Percentiles rank a stretch among this genome's conserved stretches.
phyloP scores from a whole-genome alignment of 176 grass and related monocot species.

The Carex pumila region DNA sequence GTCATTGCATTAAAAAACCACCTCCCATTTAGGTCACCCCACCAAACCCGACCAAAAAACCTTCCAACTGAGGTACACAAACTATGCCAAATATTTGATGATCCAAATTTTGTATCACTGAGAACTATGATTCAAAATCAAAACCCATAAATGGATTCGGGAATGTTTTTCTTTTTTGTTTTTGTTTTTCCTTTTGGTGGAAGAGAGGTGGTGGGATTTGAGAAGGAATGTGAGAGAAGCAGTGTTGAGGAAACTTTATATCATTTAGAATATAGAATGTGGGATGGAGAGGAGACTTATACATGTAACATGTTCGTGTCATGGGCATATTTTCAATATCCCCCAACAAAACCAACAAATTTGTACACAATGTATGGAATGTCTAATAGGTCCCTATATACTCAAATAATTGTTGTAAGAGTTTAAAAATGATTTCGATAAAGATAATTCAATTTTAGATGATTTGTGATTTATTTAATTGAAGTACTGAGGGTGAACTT shows the following conservation, averaged over 20 bases:
- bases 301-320: conserved; percentile 10
- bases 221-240: conserved; percentile 12
- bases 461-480: background rate
- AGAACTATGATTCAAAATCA: background rate
- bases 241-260: background rate
- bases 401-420: background rate
- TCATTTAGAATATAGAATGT: conserved; percentile 11
- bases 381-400: background rate
- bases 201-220: background rate
- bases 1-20: conserved; percentile 23
- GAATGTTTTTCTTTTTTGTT: background rate
- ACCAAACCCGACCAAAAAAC: background rate
- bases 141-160: background rate
- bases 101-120: background rate
- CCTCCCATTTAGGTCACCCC: conserved; percentile 16
- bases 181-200: background rate
- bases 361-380: too few species aligned
- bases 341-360: background rate
- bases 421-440: background rate
- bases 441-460: background rate
- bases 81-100: background rate
- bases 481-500: background rate
- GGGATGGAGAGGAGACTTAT: conserved; percentile 7
- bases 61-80: background rate
- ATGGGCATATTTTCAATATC: background rate